Evolutionary conservation across 306 rosid species (phyloP), one percentile per base, ranked within the genome.

Genomic region (Sicyos edulis): DNA sequence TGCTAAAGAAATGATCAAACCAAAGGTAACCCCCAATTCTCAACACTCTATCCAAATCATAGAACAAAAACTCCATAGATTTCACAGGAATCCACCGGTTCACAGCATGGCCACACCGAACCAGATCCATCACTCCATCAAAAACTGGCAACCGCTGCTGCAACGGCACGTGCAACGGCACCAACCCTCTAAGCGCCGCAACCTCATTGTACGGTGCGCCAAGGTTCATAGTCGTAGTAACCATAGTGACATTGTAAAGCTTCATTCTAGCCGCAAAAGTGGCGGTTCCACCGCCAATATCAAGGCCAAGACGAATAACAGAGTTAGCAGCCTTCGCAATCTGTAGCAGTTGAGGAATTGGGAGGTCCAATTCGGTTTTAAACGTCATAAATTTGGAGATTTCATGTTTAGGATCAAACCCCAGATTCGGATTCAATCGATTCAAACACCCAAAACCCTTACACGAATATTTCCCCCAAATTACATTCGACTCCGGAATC

Each of bases 61-160:
- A 85, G 50, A 93, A 57, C 89, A 93, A 69, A 60, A 93, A 93
- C 83, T 91, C 99, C 88, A 93, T 49, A 62, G 86, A 84, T 24
- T 83, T 76, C 71, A 71, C 51, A 8, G 99, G 99, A 24, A 93
- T 93, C 99, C 99, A 93, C 75, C 99, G 77, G 74, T 93, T 93
- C 75, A 93, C 96, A 0, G 96, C 99, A 17, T 77, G 95, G 51
- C 97, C 99, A 21, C 96, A 93, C 71, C 97, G 90, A n/a, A 91
- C 95, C 9, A 93, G 79, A 80, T 93, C 99, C 83, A 91, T 44
- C 14, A 83, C 88, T 0, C 97, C 97, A 14, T 93, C 97, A 13
- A 91, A 93, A 65, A 93, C 37, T 4, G 97, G 97, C 50, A 93
- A 22, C 73, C 99, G 75, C 86, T 91, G 99, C 86, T 93, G 96